Base-by-base conservation (phyloP, 495 filamentous ascomycete species). In the Viridothelium virens region DNA sequence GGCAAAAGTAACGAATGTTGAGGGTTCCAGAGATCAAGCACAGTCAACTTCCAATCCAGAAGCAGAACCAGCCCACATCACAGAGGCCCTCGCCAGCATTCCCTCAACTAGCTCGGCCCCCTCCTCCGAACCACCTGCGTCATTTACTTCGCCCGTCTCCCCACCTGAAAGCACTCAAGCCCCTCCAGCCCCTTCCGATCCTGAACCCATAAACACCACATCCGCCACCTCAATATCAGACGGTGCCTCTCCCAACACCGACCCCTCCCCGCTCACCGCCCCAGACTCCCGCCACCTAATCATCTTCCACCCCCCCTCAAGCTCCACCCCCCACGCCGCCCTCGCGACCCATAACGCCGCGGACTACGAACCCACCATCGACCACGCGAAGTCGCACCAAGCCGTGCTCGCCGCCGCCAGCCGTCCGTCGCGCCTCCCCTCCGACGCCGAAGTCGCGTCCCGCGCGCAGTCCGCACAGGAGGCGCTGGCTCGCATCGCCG, bases 311-410 rank as follows among this genome's bases (percentile, higher is more conserved):
- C 87, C 94, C 2, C 90, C 94, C 1, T 79, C 84, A 36, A 85
- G 79, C 61, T 75, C 80, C 59, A 93, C 86, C 1, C 93, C 90
- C n/a, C 82, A 81, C 25, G 95, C 94, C 41, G 88, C 91, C 38
- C 78, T 80, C 65, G 76, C 79, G 62, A 74, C 80, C 14, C 84
- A 86, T 67, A 82, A 89, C 34, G 89, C 92, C 65, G 81, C 80
- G 25, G 90, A 91, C 69, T 97, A 89, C 74, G 82, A 89, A 34
- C 91, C 92, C 1, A 90, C 89, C 25, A 85, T 96, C 69, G 89
- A 88, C 48, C 91, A 97, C 68, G 90, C 91, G 38, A 88, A 92
- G 71, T 78, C 85, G 11, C 89, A 93, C 70, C 92, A 97, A 76
- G 80, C 84, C 38, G 82, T 86, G 18, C 87, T 97, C 7, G 80